Evolutionary conservation across 2,329 filamentous ascomycete genomes (phyloP), one percentile per base, ranked within the genome.

Genomic region (Fusarium xylarioides): DNA sequence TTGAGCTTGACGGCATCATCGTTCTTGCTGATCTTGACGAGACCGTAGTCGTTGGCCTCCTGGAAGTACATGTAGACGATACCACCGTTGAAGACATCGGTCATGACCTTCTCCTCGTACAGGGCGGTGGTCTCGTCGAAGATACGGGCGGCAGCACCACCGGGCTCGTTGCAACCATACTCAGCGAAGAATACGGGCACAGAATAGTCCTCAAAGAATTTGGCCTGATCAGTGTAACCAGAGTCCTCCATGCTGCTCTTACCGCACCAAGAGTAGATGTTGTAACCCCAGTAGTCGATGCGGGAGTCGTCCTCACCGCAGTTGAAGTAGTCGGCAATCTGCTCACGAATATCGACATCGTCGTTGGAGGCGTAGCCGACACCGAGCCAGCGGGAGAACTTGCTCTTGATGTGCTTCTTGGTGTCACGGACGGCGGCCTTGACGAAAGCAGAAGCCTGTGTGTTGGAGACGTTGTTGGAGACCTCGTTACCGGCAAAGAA

Each of bases 401-500:
- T 92, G 70, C 86, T 79, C 86, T 92, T 93, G 88, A 99, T 97
- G 87, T 98, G 96, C 70, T 90, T 87, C 91, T 99, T 99, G 85
- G 90, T 95, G 83, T 99, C 96, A 80, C 96, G 95, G 74, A 98
- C 95, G 71, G 96, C 95, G 70, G 95, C 96, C 90, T 98, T 99
- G 85, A 99, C 96, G 82, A 93, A 99, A 76, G 95, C 95, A 71
- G 94, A 96, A 56, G 95, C 94, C 70, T 89, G 85, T 56, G 95
- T 98, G 89, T 97, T 98, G 88, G 92, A 95, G 76, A 88, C 87
- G 79, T 91, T 89, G 87, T 98, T 97, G 78, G 94, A 92, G 71
- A 99, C 96, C 86, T 99, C 96, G 85, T 99, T 99, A 81, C 96
- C 96, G 76, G 95, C 95, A 82, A 99, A 98, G 91, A 98, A 99